Percentiles rank a stretch among this genome's conserved stretches.
phyloP scores from a whole-genome alignment of 1,284 basidiomycete genomes.

The Rhodofomes roseus region DNA sequence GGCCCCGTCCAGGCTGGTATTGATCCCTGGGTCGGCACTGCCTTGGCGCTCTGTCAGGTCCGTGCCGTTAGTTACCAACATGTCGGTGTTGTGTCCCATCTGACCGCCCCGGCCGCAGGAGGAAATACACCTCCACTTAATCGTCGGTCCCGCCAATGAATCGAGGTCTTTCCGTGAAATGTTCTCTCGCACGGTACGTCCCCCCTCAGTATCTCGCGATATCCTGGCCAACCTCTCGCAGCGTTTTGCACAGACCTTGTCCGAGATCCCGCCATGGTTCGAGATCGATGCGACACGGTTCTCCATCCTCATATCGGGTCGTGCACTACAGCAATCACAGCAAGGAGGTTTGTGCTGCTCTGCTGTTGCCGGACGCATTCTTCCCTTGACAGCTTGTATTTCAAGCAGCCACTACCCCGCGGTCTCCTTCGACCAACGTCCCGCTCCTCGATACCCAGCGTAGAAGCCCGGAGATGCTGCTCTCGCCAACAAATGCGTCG shows the following conservation, averaged over 20 bases:
- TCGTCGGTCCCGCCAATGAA: constrained; percentile 42
- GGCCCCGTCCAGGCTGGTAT: constrained; percentile 25
- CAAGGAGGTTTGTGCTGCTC: constrained; percentile 4
- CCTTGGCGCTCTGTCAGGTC: constrained; percentile 46
- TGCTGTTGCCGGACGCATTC: background rate
- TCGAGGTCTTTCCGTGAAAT: constrained; percentile 42
- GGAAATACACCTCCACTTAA: constrained; percentile 56
- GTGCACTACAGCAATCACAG: background rate
- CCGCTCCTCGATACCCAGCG: background rate
- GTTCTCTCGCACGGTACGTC: constrained; percentile 52
- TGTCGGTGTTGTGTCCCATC: background rate
- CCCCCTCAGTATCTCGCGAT: constrained; percentile 2
- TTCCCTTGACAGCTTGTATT: background rate
- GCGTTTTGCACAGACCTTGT: constrained; percentile 26
- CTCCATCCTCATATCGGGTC: constrained; percentile 32
- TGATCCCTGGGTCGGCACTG: constrained; percentile 22
- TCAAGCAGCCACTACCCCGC: background rate
- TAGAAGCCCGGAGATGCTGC: constrained; percentile 5
- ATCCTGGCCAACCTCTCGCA: constrained; percentile 7
- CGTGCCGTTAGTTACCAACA: constrained; percentile 2
- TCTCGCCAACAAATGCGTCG: constrained; percentile 12
- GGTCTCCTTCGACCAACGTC: background rate
- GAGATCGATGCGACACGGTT: constrained; percentile 29
- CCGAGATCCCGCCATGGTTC: constrained; percentile 36
- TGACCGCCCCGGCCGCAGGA: constrained; percentile 33